Base-by-base conservation (phyloP, 2,329 filamentous ascomycete genomes). In the Arachnomyces sp. region DNA sequence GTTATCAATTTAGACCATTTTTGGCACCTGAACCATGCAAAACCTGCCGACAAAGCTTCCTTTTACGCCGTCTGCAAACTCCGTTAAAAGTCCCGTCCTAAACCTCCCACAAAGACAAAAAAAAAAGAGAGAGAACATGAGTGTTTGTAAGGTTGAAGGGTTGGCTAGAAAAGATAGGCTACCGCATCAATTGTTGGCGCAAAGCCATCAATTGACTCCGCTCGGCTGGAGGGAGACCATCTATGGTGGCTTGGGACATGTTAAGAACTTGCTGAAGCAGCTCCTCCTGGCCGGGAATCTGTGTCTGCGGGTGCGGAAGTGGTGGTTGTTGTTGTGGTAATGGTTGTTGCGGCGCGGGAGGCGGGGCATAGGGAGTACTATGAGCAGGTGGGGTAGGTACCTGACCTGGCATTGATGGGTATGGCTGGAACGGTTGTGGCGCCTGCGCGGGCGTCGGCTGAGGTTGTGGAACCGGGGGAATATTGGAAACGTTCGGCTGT, bases 211-310 rank as follows among this genome's bases (percentile, higher is more conserved):
- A 82, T 61, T 95, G 87, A 45, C 77, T 76, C 39, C 84, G 74
- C 55, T 92, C 82, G 14, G 77, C 75, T 29, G 86, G 83, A 4
- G 84, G 80, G 36, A 95, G 68, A 55, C 79, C 76, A 57, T 90
- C 83, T 51, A 96, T 88, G 42, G 86, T 78, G 43, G 85, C 75
- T 54, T 86, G 83, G 2, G 87, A 78, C 68, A 95, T 79, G 39
- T 75, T 77, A 68, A 95, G 72, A 35, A 95, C 84, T 52, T 88
- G 84, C 47, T 84, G 77, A 60, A 95, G 80, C 39, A 95, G 73
- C 32, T 81, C 78, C 35, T 86, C 80, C 31, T 84, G 77, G 44
- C 84, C 78, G 31, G 74, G 70, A 11, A 71, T 65, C 9, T 59
- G 52, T 2, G 59, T 56, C 7, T 66, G 60, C 6, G 60, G 56